Base-by-base conservation (phyloP, 768 basidiomycete genomes). In the Mycena sanguinolenta region DNA sequence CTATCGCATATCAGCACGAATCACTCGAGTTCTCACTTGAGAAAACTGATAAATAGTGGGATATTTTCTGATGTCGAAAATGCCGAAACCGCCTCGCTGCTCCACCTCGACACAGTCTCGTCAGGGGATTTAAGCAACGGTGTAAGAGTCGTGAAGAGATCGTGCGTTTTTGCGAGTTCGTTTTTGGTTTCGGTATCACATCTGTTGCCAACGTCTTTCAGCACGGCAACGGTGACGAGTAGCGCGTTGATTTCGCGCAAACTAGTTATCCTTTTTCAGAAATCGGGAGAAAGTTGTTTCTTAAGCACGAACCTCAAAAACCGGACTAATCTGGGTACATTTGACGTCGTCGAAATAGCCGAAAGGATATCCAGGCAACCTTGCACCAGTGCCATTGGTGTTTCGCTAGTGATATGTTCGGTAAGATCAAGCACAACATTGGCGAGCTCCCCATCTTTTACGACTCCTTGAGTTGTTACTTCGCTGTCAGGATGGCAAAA, bases 21-120 rank as follows among this genome's bases (percentile, higher is more conserved):
- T 39, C 4, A 27, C n/a, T n/a, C n/a, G n/a, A 60, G 27, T n/a
- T 13, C 44, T 60, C 44, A 60, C 58, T 60, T 44, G 17, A 60
- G 44, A 46, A 60, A 60, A 28, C 42, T 42, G 21, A 60, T 60
- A 14, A 60, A 32, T 7, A 60, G 42, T 5, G 58, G 58, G 34
- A 60, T 60, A 42, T 60, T 60, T 46, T 60, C 44, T 21, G 58
- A 28, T 44, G 42, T 49, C 7, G 58, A 46, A 16, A 60, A 60
- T 5, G 58, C 58, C 5, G 58, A 60, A 46, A 49, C 44, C 21
- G 58, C 58, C 58, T 60, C 42, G 44, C 58, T 44, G n/a, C 17
- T 60, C 58, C 58, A 60, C 21, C 28, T 60, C 0, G 58, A 60
- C 44, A 60, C 58, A 12, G 17, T 19, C 17, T 60, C 58, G 42